Base-by-base conservation (phyloP, 306 rosid species). In the Medicago lupulina region DNA sequence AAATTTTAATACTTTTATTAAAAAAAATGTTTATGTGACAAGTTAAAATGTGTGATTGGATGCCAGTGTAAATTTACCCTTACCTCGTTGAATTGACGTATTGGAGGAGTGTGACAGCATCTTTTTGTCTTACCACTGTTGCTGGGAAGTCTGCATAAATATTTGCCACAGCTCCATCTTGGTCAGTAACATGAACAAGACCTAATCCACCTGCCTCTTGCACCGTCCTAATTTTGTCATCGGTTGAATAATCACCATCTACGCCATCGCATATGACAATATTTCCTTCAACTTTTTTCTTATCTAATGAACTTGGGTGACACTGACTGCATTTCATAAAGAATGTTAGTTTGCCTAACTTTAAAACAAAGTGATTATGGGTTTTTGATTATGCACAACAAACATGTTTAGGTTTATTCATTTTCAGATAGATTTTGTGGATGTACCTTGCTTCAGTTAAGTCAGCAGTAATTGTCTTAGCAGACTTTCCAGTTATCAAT, bases 21-120 rank as follows among this genome's bases (percentile, higher is more conserved):
- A n/a, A n/a, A n/a, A n/a, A n/a, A n/a, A n/a, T n/a, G n/a, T n/a
- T n/a, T n/a, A n/a, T n/a, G n/a, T n/a, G n/a, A n/a, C n/a, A n/a
- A n/a, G n/a, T n/a, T n/a, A n/a, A n/a, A n/a, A n/a, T n/a, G n/a
- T n/a, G n/a, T n/a, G n/a, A n/a, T n/a, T n/a, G n/a, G n/a, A n/a
- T n/a, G n/a, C n/a, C n/a, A n/a, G n/a, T n/a, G n/a, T n/a, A n/a
- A n/a, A n/a, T n/a, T n/a, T n/a, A n/a, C n/a, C n/a, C n/a, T 61
- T 81, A 93, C 98, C 83, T 84, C 65, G 91, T 87, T 73, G 97
- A 87, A 75, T 91, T 88, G 51, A 85, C 46, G 72, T 91, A 91
- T 51, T 87, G 78, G 57, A 89, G 80, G 39, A 91, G 28, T 6
- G 70, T 50, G 31, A n/a, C 8, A 1, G 77, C 87, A 39, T 91